Percentiles rank a stretch among this genome's conserved stretches.
Evolutionary conservation across 495 filamentous ascomycete species (phyloP).

Genomic region (Apodospora peruviana): DNA sequence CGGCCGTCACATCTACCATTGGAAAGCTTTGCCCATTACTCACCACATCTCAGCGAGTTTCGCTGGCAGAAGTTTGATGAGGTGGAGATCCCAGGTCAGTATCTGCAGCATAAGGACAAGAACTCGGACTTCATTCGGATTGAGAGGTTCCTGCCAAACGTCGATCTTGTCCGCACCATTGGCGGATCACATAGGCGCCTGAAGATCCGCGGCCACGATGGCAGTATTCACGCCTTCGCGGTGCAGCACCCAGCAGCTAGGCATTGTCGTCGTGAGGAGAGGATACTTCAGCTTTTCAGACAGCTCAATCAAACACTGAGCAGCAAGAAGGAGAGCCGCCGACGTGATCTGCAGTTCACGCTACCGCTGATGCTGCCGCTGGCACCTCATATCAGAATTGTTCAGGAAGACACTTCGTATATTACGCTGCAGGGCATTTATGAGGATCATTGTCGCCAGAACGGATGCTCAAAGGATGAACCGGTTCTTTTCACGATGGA

Average conservation of each 20-base stretch:
- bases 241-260: conserved; percentile 92
- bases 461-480: conserved; percentile 86
- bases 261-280: conserved; percentile 87
- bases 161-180: conserved; percentile 83
- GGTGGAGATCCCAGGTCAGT: conserved; percentile 96
- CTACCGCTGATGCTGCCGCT: conserved; percentile 91
- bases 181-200: conserved; percentile 85
- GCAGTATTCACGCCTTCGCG: conserved; percentile 88
- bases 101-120: conserved; percentile 93
- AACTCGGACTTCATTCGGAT: conserved; percentile 97
- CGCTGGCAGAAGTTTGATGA: conserved; percentile 96
- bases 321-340: conserved; percentile 88
- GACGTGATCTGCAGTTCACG: conserved; percentile 91
- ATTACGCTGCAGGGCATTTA: conserved; percentile 90
- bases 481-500: conserved; percentile 93
- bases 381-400: conserved; percentile 85
- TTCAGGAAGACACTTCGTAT: conserved; percentile 92
- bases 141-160: conserved; percentile 89
- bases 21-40: conserved; percentile 59
- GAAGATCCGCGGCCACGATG: conserved; percentile 97
- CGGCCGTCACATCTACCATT: conserved; percentile 61
- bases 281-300: conserved; percentile 93
- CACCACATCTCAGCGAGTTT: conserved; percentile 90
- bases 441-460: conserved; percentile 87
- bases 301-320: conserved; percentile 88